Conservation (phyloP, 2,329 filamentous ascomycete genomes). For the Nannizziopsis arthrosporioides region DNA sequence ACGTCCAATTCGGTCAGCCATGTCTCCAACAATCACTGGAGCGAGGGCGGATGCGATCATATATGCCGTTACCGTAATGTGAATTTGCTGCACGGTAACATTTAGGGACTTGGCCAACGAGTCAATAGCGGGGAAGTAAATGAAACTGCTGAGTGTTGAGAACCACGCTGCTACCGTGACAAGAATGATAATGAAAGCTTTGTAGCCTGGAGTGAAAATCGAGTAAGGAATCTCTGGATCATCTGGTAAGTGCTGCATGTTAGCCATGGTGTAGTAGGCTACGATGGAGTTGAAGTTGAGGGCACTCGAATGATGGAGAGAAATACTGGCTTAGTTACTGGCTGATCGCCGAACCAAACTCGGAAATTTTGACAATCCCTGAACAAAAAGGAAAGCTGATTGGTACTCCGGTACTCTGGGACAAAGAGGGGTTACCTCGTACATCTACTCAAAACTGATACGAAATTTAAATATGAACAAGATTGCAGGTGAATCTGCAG, state of each 20-base stretch:
- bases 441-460: no score
- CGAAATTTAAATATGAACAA: no score
- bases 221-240: no score
- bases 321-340: background rate
- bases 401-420: no score
- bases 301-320: no score
- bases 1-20: constrained; percentile 15
- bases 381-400: no score
- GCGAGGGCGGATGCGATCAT: constrained; percentile 16
- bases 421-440: no score
- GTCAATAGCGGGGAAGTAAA: constrained; percentile 31
- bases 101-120: constrained; percentile 16
- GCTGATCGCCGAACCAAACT: background rate
- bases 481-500: no score
- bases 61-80: constrained; percentile 15
- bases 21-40: constrained; percentile 12
- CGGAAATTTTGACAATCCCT: no score
- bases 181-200: background rate
- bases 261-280: no score
- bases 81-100: constrained; percentile 21
- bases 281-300: no score
- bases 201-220: background rate
- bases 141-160: constrained; percentile 23
- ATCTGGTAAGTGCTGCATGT: no score
- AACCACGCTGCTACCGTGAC: background rate